Evolutionary conservation across 179 eudicot species (phyloP), one percentile per base, ranked within the genome.

Genomic region (Monotropa hypopitys): DNA sequence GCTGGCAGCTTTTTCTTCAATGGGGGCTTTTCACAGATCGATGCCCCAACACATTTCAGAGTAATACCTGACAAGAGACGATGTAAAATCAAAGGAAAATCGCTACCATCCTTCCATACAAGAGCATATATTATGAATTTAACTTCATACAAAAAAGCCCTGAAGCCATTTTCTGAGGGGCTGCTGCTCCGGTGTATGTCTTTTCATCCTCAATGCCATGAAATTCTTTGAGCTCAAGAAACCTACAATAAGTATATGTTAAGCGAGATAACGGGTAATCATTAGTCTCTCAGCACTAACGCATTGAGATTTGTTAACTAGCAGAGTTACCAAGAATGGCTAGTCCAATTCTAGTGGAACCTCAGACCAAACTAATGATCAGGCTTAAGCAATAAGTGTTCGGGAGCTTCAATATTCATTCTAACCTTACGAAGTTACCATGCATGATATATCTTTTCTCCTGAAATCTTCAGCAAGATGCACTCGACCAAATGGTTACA

Each of bases 91-190:
- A 35, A 16, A 47, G 26, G 53, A 28, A 59, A 59, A 43, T 47
- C 20, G 12, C 23, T 69, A 33, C 59, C 63, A 66, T 68, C 2
- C 10, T 7, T 63, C 33, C 4, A 45, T 30, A 32, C 32, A 66
- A 50, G 35, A 78, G 9, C 47, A 28, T 46, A 72, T 30, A 28
- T 11, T 9, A 28, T 15, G 35, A 72, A 20, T 72, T 35, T 43
- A 70, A 59, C 72, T 62, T 47, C 89, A 51, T 91, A 95, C 99
- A 84, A 59, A 93, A 84, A 79, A 95, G 93, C 78, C 97, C 93
- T 40, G 97, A 84, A 77, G 92, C 84, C 98, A 93, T 88, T 83
- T 91, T 95, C 78, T 93, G 98, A 76, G 89, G 96, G 82, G 98
- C 99, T 38, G 85, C 79, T 43, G 86, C 84, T 72, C 87, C 83